Evolutionary conservation across 257 asterid species (phyloP), one percentile per base, ranked within the genome.

Genomic region (Nicotiana attenuata): DNA sequence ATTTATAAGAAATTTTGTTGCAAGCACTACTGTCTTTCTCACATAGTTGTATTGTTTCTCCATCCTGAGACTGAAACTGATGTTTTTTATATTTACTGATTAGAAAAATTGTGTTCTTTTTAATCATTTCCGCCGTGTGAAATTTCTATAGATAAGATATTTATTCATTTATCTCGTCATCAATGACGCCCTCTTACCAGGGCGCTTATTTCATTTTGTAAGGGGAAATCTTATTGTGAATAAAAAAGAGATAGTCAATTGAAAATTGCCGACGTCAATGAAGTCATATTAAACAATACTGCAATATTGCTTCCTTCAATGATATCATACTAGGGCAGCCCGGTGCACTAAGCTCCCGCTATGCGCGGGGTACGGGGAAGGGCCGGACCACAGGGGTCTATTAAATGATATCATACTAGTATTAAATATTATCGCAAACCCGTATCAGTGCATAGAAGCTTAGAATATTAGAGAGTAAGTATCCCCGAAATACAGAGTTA

Each of bases 41-140:
- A 78, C 73, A 14, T 78, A 78, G 82, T 60, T 78, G 59, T 78
- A 73, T 52, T 31, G 82, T 53, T 78, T 78, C 65, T 78, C 84
- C 84, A 81, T 81, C 16, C 84, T 61, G 47, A 71, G 63, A 81
- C 84, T 35, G 45, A 35, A 35, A 35, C 7, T 1, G 6, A 35
- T 35, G 45, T 6, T 7, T 7, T 35, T 35, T 7, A 6, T 35
- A 1, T 5, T 35, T 35, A 5, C 45, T 7, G 45, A 1, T 35
- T 35, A 35, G 10, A 35, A 52, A 14, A 52, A 52, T 15, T 52
- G 57, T 52, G 57, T 52, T 52, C 19, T 52, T 3, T 52, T 52
- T 52, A 52, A 52, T 52, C 57, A 5, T 52, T 52, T 52, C 57
- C 5, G 17, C 57, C 57, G 17, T 52, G 57, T 52, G n/a, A 15